Conservation (phyloP, 192 early-diverging fungal species). For the Podila minutissima region DNA sequence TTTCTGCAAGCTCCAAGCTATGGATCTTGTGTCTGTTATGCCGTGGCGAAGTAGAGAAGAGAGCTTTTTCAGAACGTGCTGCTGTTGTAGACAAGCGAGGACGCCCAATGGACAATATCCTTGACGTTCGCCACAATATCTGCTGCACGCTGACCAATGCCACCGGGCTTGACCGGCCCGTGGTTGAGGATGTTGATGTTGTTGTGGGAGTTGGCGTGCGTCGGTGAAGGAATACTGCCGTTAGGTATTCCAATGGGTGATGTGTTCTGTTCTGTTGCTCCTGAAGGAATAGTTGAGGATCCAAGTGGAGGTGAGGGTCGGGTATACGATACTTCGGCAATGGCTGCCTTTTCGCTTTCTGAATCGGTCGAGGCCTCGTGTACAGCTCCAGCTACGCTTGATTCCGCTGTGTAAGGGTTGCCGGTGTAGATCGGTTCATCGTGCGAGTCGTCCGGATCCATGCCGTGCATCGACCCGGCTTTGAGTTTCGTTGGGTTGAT, state of each 20-base stretch:
- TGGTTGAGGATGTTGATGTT: background rate
- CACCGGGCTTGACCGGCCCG: background rate
- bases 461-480: slow-evolving; percentile 30
- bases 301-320: slow-evolving; percentile 16
- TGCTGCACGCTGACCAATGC: slow-evolving; percentile 38
- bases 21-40: too few species aligned
- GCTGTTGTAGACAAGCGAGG: slow-evolving; percentile 50
- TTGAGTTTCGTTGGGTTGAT: slow-evolving; percentile 37
- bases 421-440: slow-evolving; percentile 15
- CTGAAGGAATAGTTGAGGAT: background rate
- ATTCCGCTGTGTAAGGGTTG: slow-evolving; percentile 6
- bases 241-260: background rate
- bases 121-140: slow-evolving; percentile 47
- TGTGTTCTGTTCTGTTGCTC: background rate
- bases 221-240: background rate
- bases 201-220: background rate
- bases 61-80: slow-evolving; percentile 24
- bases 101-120: slow-evolving; percentile 56
- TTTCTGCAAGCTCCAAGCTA: too few species aligned
- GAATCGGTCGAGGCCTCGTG: background rate
- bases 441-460: slow-evolving; percentile 21
- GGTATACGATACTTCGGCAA: slow-evolving; percentile 27
- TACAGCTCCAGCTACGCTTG: background rate
- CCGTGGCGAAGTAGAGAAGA: too few species aligned
- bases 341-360: slow-evolving; percentile 11